A percentile compares a stretch with the other conserved stretches of the same genome.
These are phyloP conservation scores for Teratosphaeriaceae sp. DNA, from an alignment of 2,329 filamentous ascomycete species.

Conservation along the genomic window DNA sequence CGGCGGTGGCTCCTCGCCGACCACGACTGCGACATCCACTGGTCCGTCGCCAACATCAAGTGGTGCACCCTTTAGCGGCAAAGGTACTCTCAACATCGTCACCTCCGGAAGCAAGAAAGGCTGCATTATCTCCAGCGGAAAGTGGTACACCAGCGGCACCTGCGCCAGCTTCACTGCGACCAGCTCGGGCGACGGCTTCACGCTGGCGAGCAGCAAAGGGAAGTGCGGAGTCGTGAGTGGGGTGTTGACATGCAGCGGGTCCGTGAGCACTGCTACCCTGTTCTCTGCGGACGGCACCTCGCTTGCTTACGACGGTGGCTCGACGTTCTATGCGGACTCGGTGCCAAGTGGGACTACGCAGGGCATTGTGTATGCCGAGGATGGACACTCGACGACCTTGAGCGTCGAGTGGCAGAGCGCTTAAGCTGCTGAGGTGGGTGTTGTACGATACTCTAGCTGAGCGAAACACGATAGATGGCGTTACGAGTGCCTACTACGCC, in stretches of 20 bases:
- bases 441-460: conserved; percentile 1
- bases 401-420: conserved; percentile 33
- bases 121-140: conserved; percentile 61
- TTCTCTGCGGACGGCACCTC: conserved; percentile 34
- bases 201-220: conserved; percentile 53
- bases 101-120: conserved; percentile 46
- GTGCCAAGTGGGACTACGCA: conserved; percentile 38
- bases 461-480: too few species aligned
- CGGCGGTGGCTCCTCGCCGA: conserved; percentile 21
- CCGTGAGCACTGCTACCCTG: conserved; percentile 36
- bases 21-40: conserved; percentile 23
- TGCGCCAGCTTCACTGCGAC: conserved; percentile 60
- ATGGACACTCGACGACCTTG: conserved; percentile 26
- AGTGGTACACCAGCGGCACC: conserved; percentile 61
- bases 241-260: conserved; percentile 49
- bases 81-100: conserved; percentile 53
- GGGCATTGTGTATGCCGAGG: conserved; percentile 36
- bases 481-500: too few species aligned
- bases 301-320: conserved; percentile 33
- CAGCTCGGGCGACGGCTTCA: conserved; percentile 41
- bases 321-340: conserved; percentile 38
- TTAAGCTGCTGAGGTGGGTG: background rate
- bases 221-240: conserved; percentile 50
- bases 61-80: conserved; percentile 44
- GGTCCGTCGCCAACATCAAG: conserved; percentile 28